phyloP scores from a whole-genome alignment of 139 green algal species.

The Dunaliella primolecta region DNA sequence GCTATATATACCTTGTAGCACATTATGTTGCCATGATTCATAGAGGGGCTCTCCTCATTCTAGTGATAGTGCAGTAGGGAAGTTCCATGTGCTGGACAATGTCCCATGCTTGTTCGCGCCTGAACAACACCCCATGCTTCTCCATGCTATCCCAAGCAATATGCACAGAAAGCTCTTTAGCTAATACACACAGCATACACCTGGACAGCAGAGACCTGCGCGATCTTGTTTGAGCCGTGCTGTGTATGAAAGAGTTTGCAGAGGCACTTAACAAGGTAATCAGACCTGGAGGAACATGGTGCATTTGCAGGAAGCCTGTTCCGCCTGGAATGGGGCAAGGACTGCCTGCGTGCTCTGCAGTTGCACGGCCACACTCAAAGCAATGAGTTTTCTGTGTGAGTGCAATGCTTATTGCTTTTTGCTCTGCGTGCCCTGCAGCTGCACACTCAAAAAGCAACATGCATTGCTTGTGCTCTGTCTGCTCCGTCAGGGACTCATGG shows the following conservation, averaged over 20 bases:
- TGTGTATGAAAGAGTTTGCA: not conserved
- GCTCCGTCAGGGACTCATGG: no score
- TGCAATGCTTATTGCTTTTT: no score
- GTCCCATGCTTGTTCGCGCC: no score
- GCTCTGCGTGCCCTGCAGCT: no score
- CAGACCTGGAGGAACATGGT: not conserved
- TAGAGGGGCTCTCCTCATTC: not conserved
- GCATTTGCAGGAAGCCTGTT: not conserved
- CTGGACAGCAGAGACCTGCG: not conserved
- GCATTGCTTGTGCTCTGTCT: no score
- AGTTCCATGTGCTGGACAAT: not conserved
- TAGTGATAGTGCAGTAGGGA: no score
- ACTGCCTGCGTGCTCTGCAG: not conserved
- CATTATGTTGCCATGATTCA: not conserved
- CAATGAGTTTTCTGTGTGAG: not conserved
- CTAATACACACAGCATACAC: not conserved
- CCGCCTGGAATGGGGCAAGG: conserved; percentile 2
- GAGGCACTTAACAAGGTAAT: no score
- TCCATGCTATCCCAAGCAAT: not conserved
- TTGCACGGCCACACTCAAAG: not conserved
- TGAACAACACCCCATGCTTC: not conserved
- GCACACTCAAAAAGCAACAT: no score
- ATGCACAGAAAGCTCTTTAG: not conserved
- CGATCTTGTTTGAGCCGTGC: not conserved
- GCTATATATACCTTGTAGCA: not conserved